These are phyloP conservation scores for Phoma sp. DNA, from an alignment of 2,329 filamentous ascomycete species.

Conservation along the genomic window DNA sequence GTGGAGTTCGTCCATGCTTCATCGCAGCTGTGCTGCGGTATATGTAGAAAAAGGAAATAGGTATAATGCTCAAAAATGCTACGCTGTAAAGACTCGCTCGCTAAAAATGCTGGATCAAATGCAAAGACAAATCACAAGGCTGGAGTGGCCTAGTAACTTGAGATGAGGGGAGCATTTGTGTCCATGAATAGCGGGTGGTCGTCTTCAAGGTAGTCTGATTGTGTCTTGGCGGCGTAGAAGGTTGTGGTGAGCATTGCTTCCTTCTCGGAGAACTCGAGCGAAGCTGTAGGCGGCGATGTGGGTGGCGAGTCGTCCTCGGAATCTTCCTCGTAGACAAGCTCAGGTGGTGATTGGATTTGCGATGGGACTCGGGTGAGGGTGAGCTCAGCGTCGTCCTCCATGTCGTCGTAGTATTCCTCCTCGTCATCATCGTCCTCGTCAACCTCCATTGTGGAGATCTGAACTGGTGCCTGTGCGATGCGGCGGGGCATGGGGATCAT, in stretches of 20 bases:
- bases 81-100: constrained; percentile 45
- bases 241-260: constrained; percentile 54
- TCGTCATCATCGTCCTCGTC: constrained; percentile 48
- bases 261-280: constrained; percentile 55
- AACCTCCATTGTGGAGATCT: constrained; percentile 52
- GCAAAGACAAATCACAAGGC: constrained; percentile 43
- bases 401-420: constrained; percentile 56
- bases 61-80: constrained; percentile 40
- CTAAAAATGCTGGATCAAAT: constrained; percentile 42
- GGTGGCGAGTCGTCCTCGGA: constrained; percentile 58
- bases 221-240: constrained; percentile 51
- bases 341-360: constrained; percentile 55
- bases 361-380: constrained; percentile 54
- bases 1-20: constrained; percentile 18
- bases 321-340: constrained; percentile 57
- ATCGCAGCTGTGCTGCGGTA: constrained; percentile 21
- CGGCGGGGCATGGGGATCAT: constrained; percentile 51
- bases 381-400: constrained; percentile 54
- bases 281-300: constrained; percentile 52
- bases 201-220: constrained; percentile 46
- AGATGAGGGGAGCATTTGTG: constrained; percentile 47
- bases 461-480: constrained; percentile 50
- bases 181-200: constrained; percentile 51
- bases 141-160: constrained; percentile 46
- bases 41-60: constrained; percentile 27